Conservation (phyloP, 2,329 filamentous ascomycete genomes). For the Aspergillus phoenicis region DNA sequence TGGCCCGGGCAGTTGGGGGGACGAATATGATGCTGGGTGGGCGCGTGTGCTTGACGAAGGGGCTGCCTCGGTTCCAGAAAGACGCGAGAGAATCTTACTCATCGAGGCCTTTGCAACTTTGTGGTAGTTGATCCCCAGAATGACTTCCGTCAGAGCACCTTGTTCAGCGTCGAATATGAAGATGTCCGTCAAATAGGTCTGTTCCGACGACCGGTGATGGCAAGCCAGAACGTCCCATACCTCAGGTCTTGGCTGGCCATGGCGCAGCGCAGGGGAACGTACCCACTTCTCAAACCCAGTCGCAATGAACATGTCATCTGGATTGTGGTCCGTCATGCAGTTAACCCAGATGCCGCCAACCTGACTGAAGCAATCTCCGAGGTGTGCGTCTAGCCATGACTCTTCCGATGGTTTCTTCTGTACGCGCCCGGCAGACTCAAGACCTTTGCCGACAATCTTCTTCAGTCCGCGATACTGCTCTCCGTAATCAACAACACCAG, state of each 20-base stretch:
- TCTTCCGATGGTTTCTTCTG: background rate
- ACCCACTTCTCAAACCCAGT: slow-evolving; percentile 30
- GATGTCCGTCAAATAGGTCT: slow-evolving; percentile 29
- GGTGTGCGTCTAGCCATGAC: slow-evolving; percentile 6
- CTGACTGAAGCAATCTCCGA: slow-evolving; percentile 33
- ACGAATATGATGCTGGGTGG: background rate
- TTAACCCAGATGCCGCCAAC: slow-evolving; percentile 42
- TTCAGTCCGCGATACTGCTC: slow-evolving; percentile 15
- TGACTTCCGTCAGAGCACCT: slow-evolving; percentile 28
- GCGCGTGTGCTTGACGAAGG: background rate
- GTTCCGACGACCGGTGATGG: slow-evolving; percentile 22
- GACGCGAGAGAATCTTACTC: slow-evolving; percentile 18
- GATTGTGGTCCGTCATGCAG: slow-evolving; percentile 28
- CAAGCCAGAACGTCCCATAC: slow-evolving; percentile 28
- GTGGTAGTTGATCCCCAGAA: slow-evolving; percentile 34
- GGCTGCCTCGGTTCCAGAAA: background rate
- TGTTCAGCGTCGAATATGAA: slow-evolving; percentile 34
- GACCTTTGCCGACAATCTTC: slow-evolving; percentile 15
- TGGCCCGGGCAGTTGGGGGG: background rate
- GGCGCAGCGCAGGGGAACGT: slow-evolving; percentile 22
- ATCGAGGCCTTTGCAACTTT: slow-evolving; percentile 25
- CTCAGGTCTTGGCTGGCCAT: slow-evolving; percentile 3
- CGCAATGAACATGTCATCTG: slow-evolving; percentile 33
- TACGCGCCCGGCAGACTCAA: slow-evolving; percentile 1
- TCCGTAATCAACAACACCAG: slow-evolving; percentile 15